Conservation (phyloP, 2,329 filamentous ascomycete species). For the Colletotrichum theobromicola region DNA sequence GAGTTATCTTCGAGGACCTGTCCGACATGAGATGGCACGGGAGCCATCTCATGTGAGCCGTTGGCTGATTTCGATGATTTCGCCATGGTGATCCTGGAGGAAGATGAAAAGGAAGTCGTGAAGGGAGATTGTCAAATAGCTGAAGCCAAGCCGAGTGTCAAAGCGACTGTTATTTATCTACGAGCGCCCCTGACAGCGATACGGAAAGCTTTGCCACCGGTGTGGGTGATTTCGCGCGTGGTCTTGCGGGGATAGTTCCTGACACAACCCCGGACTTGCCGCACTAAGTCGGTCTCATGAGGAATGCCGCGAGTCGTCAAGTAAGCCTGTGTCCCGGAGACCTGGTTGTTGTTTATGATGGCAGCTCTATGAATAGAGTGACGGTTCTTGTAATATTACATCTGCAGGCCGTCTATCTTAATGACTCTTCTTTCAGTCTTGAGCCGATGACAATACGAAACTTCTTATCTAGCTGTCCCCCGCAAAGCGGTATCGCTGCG, state of each 20-base stretch:
- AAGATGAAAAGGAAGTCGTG: neutral
- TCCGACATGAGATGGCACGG: neutral
- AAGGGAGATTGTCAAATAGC: neutral
- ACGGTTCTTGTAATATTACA: neutral
- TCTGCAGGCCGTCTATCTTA: neutral
- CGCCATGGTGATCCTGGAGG: neutral
- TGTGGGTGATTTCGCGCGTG: neutral
- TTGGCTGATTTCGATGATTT: neutral
- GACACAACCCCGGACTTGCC: neutral
- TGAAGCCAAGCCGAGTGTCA: neutral
- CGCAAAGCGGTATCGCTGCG: neutral
- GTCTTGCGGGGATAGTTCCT: neutral
- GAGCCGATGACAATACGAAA: neutral
- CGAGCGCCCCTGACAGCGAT: neutral
- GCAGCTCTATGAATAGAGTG: neutral
- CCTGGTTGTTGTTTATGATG: neutral
- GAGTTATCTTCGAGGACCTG: neutral
- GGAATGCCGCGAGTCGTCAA: neutral
- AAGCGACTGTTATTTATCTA: neutral
- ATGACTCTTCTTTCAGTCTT: neutral
- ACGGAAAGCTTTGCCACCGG: neutral
- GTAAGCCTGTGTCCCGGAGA: neutral
- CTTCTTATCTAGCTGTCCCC: neutral
- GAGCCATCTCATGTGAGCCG: neutral
- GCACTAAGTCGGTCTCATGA: neutral